Base-by-base conservation (phyloP, 768 basidiomycete genomes). In the Suillus cothurnatus region DNA sequence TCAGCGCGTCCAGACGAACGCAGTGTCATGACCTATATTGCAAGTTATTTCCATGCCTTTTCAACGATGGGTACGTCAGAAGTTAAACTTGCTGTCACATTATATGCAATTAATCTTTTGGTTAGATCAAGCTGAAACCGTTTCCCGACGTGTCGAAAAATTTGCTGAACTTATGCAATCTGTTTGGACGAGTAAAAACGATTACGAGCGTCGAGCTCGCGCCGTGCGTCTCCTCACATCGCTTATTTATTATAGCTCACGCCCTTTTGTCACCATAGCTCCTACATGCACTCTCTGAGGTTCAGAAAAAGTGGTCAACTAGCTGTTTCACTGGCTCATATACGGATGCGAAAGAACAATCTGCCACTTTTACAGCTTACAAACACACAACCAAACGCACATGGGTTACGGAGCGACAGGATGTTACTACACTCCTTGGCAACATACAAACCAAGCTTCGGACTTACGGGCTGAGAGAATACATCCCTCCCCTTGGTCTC, bases 11-110 rank as follows among this genome's bases (percentile, higher is more conserved):
- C 97, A 0, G 97, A 99, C 75, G 97, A 99, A 78, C 89, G 95
- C 43, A 94, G 92, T 76, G 93, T 98, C 14, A 98, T 98, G 94
- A 98, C 95, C 6, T 99, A 98, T 70, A 91, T 99, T 55, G 97
- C 97, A 39, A 93, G 93, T 71, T 99, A 85, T 79, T 99, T 99
- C 83, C 97, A 99, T 74, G 96, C 97, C 0, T 99, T 99, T 76
- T 97, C 95, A 0, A 90, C 93, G 0, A 96, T 97, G 91, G 94
- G 96, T 96, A 69, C 60, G 86, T 77, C 23, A 50, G 41, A 41
- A 38, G 60, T 60, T 12, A 36, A 34, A 34, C 34, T 32, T 3
- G 36, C 39, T 23, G 19, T 38, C 21, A n/a, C 12, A 63, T 15
- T n/a, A 34, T 38, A 21, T 61, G 17, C 6, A 59, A 14, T 12